phyloP scores from a whole-genome alignment of 2,329 filamentous ascomycete genomes.

The Aotearoamyces nothofagi region DNA sequence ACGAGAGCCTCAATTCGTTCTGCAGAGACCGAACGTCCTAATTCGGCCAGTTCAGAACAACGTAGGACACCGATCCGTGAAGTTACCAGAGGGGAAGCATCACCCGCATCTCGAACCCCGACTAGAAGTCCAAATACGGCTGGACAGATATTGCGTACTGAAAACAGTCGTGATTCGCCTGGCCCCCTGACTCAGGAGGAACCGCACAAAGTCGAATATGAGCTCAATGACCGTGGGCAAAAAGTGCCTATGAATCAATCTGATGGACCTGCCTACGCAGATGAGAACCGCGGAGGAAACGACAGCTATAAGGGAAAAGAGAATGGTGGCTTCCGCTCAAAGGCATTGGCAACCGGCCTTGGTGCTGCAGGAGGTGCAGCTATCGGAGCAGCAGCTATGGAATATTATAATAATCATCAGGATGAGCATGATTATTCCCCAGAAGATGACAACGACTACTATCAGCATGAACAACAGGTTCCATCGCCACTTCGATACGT shows the following conservation, averaged over 20 bases:
- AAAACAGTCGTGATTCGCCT: no score
- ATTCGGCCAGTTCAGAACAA: conserved; percentile 47
- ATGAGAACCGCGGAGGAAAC: conserved; percentile 9
- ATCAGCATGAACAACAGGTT: conserved; percentile 35
- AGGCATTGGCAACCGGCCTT: conserved; percentile 11
- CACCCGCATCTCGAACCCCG: conserved; percentile 44
- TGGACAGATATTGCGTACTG: no score
- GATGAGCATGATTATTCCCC: conserved; percentile 15
- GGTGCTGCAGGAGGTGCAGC: conserved; percentile 20
- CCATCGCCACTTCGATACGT: conserved; percentile 49
- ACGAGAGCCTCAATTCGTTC: conserved; percentile 81
- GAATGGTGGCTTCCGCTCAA: conserved; percentile 15
- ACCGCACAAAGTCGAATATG: conserved; percentile 15
- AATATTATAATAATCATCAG: conserved; percentile 16
- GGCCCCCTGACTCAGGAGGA: no score
- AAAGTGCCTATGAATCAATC: conserved; percentile 14
- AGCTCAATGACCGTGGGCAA: conserved; percentile 19
- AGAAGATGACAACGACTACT: conserved; percentile 26
- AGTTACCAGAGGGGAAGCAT: conserved; percentile 43
- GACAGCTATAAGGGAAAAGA: conserved; percentile 17
- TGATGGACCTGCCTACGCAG: conserved; percentile 6
- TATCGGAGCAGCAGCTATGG: conserved; percentile 23
- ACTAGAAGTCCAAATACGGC: conserved; percentile 41
- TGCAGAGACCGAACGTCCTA: conserved; percentile 59
- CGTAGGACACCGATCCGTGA: conserved; percentile 41